Evolutionary conservation across 2,329 filamentous ascomycete genomes (phyloP), one percentile per base, ranked within the genome.

Genomic region (Chrysoporthe puriensis): DNA sequence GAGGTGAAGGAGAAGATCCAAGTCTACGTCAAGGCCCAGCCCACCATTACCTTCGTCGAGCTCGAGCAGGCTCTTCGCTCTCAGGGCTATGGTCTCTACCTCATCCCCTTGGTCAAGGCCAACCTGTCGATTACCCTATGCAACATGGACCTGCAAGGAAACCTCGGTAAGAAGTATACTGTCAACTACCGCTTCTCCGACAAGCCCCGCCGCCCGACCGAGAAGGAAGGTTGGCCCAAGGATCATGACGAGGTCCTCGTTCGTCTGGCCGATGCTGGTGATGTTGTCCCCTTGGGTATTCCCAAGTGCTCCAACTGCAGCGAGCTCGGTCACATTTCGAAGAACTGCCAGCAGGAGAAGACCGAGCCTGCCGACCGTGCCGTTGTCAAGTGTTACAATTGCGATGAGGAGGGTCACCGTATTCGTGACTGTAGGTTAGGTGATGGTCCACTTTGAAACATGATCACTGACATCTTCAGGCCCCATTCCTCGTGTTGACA

Each of bases 101-200:
- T 93, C 64, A 90, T 92, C 71, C 87, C 87, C 6, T 77, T 86
- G 6, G 85, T 91, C 80, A 85, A 86, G 71, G 78, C 85, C 44
- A 76, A 83, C 6, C 76, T 91, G 42, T 75, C 82, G 0, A 74
- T 79, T 1, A 87, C 88, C 5, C 84, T 89, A 71, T 91, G 88
- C 69, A 90, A 91, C 77, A 90, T 92, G 86, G 89, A 92, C 71
- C 79, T 92, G 1, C 89, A 92, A 73, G 90, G 90, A 5, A 86
- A 90, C 69, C 79, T 90, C 26, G 84, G 85, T 67, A 88, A 88
- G 77, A 88, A 88, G 74, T 92, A 85, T 72, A 85, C 84, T 0
- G 81, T 92, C 62, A 86, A 86, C 0, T 88, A 89, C 74, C 86
- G 90, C 61, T 88, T 89, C 72, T 83, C 82, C 1, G 77, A 83